phyloP scores from a whole-genome alignment of 1,284 basidiomycete species.

The Entoloma clypeatum region DNA sequence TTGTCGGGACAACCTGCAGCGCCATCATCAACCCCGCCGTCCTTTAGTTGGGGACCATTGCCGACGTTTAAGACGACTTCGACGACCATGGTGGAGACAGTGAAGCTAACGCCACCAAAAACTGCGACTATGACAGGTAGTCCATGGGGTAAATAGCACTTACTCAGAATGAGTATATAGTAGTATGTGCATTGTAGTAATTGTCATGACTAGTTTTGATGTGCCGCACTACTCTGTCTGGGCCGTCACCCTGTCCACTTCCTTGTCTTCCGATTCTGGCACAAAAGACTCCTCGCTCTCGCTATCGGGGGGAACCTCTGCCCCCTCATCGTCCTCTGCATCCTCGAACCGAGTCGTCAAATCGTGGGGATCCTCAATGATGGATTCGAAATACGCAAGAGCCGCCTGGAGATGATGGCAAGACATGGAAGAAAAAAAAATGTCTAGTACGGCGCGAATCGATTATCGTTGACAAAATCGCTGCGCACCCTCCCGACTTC shows the following conservation, averaged over 20 bases:
- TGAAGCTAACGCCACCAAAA: slow-evolving; percentile 16
- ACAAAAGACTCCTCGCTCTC: not conserved
- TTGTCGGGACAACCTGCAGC: too few species aligned
- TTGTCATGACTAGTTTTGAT: too few species aligned
- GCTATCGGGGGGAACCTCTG: slow-evolving; percentile 2
- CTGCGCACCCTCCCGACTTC: slow-evolving; percentile 93
- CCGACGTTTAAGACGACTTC: slow-evolving; percentile 38
- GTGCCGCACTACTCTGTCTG: too few species aligned
- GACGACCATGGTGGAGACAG: slow-evolving; percentile 21
- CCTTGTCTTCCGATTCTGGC: too few species aligned
- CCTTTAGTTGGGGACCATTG: slow-evolving; percentile 65
- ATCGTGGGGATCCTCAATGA: slow-evolving; percentile 54
- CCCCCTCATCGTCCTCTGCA: slow-evolving; percentile 2
- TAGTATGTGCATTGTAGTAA: too few species aligned
- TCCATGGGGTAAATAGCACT: too few species aligned
- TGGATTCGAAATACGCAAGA: slow-evolving; percentile 70
- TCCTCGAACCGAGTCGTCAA: slow-evolving; percentile 5
- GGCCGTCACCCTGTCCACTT: too few species aligned
- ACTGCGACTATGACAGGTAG: too few species aligned
- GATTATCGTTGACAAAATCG: slow-evolving; percentile 76
- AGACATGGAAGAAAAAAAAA: slow-evolving; percentile 23
- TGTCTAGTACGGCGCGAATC: slow-evolving; percentile 85
- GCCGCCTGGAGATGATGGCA: slow-evolving; percentile 57
- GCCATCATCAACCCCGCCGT: slow-evolving; percentile 31
- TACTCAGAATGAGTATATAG: too few species aligned